These are phyloP conservation scores for Polyporus tsugae DNA, from an alignment of 1,284 basidiomycete genomes.

Conservation along the genomic window DNA sequence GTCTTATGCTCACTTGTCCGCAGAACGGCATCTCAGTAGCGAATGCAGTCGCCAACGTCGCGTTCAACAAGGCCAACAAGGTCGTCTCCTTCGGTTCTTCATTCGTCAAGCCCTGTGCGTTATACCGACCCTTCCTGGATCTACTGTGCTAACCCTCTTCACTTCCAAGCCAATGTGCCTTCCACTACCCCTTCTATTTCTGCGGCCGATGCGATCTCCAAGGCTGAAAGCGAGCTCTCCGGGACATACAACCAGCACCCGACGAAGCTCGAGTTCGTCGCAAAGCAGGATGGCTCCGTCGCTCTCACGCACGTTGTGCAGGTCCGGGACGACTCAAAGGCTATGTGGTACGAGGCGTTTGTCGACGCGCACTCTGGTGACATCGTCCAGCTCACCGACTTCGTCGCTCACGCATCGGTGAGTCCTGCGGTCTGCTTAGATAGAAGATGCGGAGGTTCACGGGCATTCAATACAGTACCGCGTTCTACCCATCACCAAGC, in stretches of 20 bases:
- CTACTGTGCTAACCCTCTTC: not conserved
- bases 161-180: constrained; percentile 44
- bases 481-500: constrained; percentile 52
- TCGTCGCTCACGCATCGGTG: constrained; percentile 55
- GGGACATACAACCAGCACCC: constrained; percentile 53
- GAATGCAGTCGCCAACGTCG: constrained; percentile 56
- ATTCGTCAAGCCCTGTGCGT: constrained; percentile 56
- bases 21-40: constrained; percentile 50
- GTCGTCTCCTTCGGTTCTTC: constrained; percentile 58
- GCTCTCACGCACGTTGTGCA: constrained; percentile 64
- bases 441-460: not conserved
- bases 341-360: constrained; percentile 71
- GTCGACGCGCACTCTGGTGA: constrained; percentile 68
- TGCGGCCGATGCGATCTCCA: constrained; percentile 47
- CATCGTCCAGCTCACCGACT: constrained; percentile 62
- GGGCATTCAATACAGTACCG: constrained; percentile 44
- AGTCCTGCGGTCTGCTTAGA: constrained; percentile 25
- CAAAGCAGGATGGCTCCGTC: constrained; percentile 49
- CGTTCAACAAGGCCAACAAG: constrained; percentile 48
- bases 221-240: constrained; percentile 49
- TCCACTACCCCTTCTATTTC: constrained; percentile 48
- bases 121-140: not conserved
- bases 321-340: constrained; percentile 59
- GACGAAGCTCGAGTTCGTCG: constrained; percentile 55
- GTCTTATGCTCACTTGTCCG: constrained; percentile 30